A percentile compares a stretch with the other conserved stretches of the same genome.
Conservation (phyloP, 2,329 filamentous ascomycete genomes). For the Fusarium cicatricum region DNA sequence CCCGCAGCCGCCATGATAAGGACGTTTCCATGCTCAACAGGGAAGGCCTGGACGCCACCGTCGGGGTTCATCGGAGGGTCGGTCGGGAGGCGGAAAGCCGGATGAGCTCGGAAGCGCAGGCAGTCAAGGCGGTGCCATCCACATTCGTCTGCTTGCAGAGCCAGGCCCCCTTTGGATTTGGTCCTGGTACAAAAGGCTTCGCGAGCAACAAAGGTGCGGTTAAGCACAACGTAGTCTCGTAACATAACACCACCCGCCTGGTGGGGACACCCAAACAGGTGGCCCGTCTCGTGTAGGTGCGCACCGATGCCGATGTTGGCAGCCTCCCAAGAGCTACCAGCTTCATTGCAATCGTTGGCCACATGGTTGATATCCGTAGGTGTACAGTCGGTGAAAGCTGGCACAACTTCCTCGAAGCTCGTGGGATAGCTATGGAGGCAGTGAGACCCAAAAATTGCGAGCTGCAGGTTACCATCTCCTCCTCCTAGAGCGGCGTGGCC, state of each 20-base stretch:
- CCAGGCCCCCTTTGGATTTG: constrained; percentile 80
- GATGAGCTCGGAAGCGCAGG: constrained; percentile 88
- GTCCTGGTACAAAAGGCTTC: constrained; percentile 90
- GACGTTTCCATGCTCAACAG: constrained; percentile 78
- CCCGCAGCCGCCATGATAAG: constrained; percentile 82
- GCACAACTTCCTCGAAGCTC: constrained; percentile 87
- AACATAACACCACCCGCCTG: constrained; percentile 94
- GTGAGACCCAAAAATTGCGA: constrained; percentile 93
- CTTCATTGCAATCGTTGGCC: constrained; percentile 86
- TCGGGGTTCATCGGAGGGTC: constrained; percentile 73
- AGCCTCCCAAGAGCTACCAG: constrained; percentile 93
- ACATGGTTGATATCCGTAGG: constrained; percentile 82
- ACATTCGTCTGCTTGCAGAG: constrained; percentile 83
- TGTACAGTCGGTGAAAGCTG: constrained; percentile 90
- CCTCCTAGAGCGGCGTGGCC: constrained; percentile 89
- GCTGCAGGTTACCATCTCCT: constrained; percentile 73
- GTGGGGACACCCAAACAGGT: constrained; percentile 88
- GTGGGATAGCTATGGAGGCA: constrained; percentile 90
- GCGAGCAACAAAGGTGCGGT: constrained; percentile 80
- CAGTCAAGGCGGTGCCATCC: constrained; percentile 90
- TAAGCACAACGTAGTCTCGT: constrained; percentile 84
- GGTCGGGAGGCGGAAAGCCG: constrained; percentile 84
- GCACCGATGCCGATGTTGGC: constrained; percentile 93
- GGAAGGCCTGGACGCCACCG: constrained; percentile 84
- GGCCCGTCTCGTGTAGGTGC: constrained; percentile 90